These are phyloP conservation scores for Alternaria ventricosa DNA, from an alignment of 2,329 filamentous ascomycete genomes.

Conservation along the genomic window DNA sequence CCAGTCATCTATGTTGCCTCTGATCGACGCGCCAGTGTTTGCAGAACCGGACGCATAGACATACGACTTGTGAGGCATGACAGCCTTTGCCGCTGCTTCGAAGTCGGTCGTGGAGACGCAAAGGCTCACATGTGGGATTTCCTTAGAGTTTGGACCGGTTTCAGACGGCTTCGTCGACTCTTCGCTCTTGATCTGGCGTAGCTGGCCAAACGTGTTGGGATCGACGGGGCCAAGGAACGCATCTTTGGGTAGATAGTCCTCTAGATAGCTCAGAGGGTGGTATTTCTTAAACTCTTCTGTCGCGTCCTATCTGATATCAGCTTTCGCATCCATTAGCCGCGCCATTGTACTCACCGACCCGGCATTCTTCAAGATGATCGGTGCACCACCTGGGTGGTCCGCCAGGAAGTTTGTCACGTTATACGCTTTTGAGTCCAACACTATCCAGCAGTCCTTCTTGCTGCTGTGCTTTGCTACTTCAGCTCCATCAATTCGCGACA, in stretches of 20 bases:
- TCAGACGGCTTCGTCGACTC: slow-evolving; percentile 25
- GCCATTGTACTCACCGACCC: slow-evolving; percentile 49
- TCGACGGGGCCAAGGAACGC: slow-evolving; percentile 38
- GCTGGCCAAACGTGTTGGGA: slow-evolving; percentile 39
- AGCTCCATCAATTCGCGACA: slow-evolving; percentile 39
- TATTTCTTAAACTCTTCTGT: slow-evolving; percentile 46
- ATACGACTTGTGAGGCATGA: slow-evolving; percentile 43
- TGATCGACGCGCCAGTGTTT: slow-evolving; percentile 41
- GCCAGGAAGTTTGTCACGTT: slow-evolving; percentile 69
- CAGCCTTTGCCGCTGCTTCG: slow-evolving; percentile 39
- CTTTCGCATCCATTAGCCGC: too few relatives aligned
- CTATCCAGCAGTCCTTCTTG: slow-evolving; percentile 64
- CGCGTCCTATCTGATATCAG: slow-evolving; percentile 36
- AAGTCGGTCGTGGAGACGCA: slow-evolving; percentile 44
- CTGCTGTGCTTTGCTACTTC: slow-evolving; percentile 44
- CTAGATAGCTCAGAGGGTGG: slow-evolving; percentile 40
- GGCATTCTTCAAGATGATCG: slow-evolving; percentile 47
- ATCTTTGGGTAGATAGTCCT: slow-evolving; percentile 37
- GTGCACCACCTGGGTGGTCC: slow-evolving; percentile 67
- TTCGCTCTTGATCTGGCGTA: slow-evolving; percentile 30
- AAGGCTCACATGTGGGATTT: slow-evolving; percentile 39
- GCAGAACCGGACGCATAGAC: slow-evolving; percentile 45
- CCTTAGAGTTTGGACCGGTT: slow-evolving; percentile 22
- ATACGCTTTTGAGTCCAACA: slow-evolving; percentile 71
- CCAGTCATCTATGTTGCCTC: slow-evolving; percentile 44